These are phyloP conservation scores for Grosmannia huntii DNA, from an alignment of 2,329 filamentous ascomycete species.

Conservation along the genomic window DNA sequence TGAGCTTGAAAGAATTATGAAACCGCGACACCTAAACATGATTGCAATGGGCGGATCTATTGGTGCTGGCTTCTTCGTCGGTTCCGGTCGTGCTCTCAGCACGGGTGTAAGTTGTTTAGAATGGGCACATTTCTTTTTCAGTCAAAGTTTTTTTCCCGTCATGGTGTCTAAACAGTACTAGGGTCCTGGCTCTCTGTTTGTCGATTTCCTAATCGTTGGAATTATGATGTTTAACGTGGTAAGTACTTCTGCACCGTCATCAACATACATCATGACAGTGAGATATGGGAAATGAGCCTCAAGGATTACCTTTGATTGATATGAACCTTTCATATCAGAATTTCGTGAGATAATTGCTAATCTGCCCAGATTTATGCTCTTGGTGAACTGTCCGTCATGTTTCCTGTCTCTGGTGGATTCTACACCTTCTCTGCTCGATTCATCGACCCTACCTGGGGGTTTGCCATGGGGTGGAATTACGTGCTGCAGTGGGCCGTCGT, in stretches of 20 bases:
- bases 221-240: constrained; percentile 50
- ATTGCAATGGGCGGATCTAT: constrained; percentile 33
- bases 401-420: constrained; percentile 44
- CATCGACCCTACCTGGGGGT: constrained; percentile 43
- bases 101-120: constrained; percentile 20
- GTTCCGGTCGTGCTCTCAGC: background rate
- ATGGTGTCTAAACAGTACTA: constrained; percentile 5
- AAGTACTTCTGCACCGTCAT: background rate
- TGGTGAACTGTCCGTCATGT: constrained; percentile 43
- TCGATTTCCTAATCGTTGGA: constrained; percentile 43
- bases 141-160: too few species aligned
- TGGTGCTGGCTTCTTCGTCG: constrained; percentile 30
- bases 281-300: too few species aligned
- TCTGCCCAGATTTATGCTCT: constrained; percentile 32
- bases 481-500: constrained; percentile 35
- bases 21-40: constrained; percentile 14
- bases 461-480: constrained; percentile 38
- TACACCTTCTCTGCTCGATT: constrained; percentile 44
- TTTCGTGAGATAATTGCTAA: background rate
- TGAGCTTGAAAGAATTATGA: constrained; percentile 23
- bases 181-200: constrained; percentile 29
- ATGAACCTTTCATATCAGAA: too few species aligned
- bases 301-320: background rate
- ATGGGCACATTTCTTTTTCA: background rate
- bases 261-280: too few species aligned